Base-by-base conservation (phyloP, 495 filamentous ascomycete genomes). In the Symbiotaphrina buchneri region DNA sequence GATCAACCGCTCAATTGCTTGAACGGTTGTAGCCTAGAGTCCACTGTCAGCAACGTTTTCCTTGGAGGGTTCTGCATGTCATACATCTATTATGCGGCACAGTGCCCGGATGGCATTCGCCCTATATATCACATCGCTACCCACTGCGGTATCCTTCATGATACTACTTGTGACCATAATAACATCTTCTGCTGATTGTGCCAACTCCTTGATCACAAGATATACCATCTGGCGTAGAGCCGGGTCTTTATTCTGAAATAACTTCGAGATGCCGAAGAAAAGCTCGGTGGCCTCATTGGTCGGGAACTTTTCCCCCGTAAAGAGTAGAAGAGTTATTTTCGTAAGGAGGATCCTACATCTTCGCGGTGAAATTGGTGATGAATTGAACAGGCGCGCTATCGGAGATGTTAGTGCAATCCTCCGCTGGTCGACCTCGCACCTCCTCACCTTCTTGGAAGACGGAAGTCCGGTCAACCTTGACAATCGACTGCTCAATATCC, bases 141-240 rank as follows among this genome's bases (percentile, higher is more conserved):
- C 82, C 41, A 87, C 81, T 33, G 83, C 81, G 5, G 85, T 93
- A 48, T 99, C 87, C 59, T 99, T 99, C 85, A 99, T 99, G 39
- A 99, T 93, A 43, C 82, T 92, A 55, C 78, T 84, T 15, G 87
- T 99, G 31, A 93, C 85, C 87, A 99, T 95, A 42, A 99, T 99
- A 36, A 93, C 84, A 64, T 99, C 87, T 54, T 95, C 84, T 18
- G 90, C 85, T n/a, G 82, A 90, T 47, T 71, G 65, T 37, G 85
- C 79, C 41, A 99, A 61, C 64, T 99, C 87, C 64, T 93, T 94
- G 59, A 97, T 73, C 41, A 93, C 72, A 19, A 97, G 63, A 58
- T 95, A 92, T 21, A 99, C 85, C 85, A 95, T 95, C 60, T 99
- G 87, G 44, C 87, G 82, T 52, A 99, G 64, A 39, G 79, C 82